Evolutionary conservation across 2,329 filamentous ascomycete species (phyloP), one percentile per base, ranked within the genome.

Genomic region (Beauveria sp.): DNA sequence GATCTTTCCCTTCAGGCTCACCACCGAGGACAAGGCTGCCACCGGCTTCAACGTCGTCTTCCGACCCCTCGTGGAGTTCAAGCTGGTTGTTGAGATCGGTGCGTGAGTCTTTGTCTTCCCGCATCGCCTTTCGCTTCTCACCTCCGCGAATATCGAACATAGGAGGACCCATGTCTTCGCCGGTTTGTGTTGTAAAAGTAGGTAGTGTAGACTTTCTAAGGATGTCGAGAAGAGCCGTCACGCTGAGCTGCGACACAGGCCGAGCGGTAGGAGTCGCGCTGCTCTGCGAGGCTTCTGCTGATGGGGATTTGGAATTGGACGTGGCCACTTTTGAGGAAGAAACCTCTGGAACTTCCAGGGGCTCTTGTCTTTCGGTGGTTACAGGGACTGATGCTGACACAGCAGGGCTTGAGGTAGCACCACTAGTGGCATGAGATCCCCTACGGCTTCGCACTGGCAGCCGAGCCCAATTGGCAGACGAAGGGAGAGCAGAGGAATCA

Each of bases 401-500:
- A 43, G 89, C 88, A 51, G 93, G 93, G 71, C 93, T 97, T 2
- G 91, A 88, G 28, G 90, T 86, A 22, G 90, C 89, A 65, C 85
- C 87, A 69, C 89, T 96, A 0, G 90, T 93, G 38, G 90, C 88
- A 66, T 92, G 85, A 69, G 92, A 96, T 63, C 85, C 90, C 67
- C 83, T 85, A 69, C 86, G 86, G 74, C 84, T 91, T 62, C 81
- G 82, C 73, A 79, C 85, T 61, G 86, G 79, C 70, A 87, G 84
- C 71, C 86, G 79, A 77, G 93, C 95, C 95, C 95, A 99, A 70
- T 88, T 97, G 5, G 93, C 95, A 3, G 93, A 92, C 1, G 93
- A 91, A 2, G 95, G 96, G 47, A 99, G 79, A n/a, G 92, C 95
- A 45, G 95, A 92, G 3, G 88, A 87, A 69, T 97, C 93, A 22